Conservation (phyloP, 768 basidiomycete species). For the Cystofilobasidium ferigula region DNA sequence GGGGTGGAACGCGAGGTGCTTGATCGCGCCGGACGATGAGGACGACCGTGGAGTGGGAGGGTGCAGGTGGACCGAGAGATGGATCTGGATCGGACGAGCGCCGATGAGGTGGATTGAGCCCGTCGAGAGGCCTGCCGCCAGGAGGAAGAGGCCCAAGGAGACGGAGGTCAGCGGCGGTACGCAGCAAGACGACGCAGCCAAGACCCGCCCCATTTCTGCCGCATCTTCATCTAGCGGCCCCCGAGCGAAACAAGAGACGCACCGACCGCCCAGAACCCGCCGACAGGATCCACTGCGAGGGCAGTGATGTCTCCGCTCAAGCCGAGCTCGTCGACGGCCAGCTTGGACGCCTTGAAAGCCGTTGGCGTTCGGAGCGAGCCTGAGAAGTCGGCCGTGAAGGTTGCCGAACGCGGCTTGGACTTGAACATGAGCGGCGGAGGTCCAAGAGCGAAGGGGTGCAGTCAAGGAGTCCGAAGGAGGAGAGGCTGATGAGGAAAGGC, state of each 20-base stretch:
- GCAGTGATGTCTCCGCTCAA: conserved; percentile 38
- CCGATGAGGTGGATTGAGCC: conserved; percentile 61
- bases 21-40: conserved; percentile 36
- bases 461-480: too few relatives aligned
- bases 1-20: conserved; percentile 54
- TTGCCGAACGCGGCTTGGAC: neutral
- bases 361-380: neutral
- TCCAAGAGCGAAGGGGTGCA: too few relatives aligned
- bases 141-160: neutral
- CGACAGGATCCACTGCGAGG: conserved; percentile 39
- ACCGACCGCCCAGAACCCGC: conserved; percentile 37
- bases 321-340: conserved; percentile 18
- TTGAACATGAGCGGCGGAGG: neutral
- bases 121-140: conserved; percentile 21
- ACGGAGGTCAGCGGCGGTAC: neutral
- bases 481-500: too few relatives aligned
- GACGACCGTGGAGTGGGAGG: conserved; percentile 41
- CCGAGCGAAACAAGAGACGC: neutral
- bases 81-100: conserved; percentile 48
- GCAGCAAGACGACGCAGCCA: neutral
- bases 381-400: neutral
- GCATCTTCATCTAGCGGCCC: neutral
- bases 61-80: conserved; percentile 40
- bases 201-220: too few relatives aligned
- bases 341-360: neutral